Conservation (phyloP, 2,329 filamentous ascomycete species). For the Xylaria sp. region DNA sequence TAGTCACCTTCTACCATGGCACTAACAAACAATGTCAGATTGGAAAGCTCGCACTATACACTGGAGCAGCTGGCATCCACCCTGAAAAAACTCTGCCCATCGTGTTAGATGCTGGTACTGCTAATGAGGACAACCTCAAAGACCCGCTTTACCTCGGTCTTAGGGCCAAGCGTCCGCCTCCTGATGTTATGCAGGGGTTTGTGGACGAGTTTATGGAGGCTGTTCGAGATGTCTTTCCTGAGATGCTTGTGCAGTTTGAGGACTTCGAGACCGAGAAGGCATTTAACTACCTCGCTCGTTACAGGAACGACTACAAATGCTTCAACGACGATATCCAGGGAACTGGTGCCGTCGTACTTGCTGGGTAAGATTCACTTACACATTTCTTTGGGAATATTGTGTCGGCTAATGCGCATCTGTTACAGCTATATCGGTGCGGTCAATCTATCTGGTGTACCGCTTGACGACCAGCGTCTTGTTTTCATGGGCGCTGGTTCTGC, state of each 20-base stretch:
- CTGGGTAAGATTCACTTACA: conserved; percentile 66
- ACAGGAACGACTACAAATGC: conserved; percentile 88
- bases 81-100: conserved; percentile 84
- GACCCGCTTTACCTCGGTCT: conserved; percentile 90
- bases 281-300: conserved; percentile 91
- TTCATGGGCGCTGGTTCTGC: conserved; percentile 97
- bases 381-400: background rate
- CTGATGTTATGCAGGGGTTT: conserved; percentile 86
- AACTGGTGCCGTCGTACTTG: conserved; percentile 93
- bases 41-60: conserved; percentile 95
- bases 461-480: conserved; percentile 91
- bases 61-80: conserved; percentile 92
- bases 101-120: conserved; percentile 73
- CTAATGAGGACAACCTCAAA: conserved; percentile 73
- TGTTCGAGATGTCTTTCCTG: conserved; percentile 76
- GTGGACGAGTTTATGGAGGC: conserved; percentile 98
- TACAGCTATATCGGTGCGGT: conserved; percentile 73
- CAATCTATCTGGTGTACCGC: conserved; percentile 84
- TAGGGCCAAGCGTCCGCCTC: conserved; percentile 80
- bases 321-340: conserved; percentile 99
- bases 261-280: conserved; percentile 95
- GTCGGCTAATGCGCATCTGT: conserved; percentile 33
- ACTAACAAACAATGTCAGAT: conserved; percentile 62
- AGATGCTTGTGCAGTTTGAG: conserved; percentile 88
- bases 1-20: conserved; percentile 36